These are phyloP conservation scores for Nitzschia sp. DNA, from an alignment of 108 stramenopile species.

Conservation along the genomic window DNA sequence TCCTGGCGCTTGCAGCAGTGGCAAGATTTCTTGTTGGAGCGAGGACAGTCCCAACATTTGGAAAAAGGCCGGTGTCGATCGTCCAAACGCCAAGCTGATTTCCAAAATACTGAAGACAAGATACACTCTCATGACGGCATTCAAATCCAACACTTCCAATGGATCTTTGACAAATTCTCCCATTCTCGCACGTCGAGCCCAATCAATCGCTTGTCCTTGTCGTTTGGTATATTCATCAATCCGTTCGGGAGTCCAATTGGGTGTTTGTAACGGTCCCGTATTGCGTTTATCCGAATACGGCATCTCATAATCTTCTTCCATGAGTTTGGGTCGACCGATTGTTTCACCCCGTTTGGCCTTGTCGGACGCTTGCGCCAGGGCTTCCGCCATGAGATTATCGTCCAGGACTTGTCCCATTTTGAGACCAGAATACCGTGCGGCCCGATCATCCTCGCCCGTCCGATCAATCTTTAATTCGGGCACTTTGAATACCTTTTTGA, in stretches of 20 bases:
- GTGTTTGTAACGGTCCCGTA: conserved; percentile 64
- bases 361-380: conserved; percentile 48
- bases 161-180: conserved; percentile 77
- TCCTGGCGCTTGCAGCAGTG: conserved; percentile 47
- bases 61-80: conserved; percentile 55
- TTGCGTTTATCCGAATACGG: conserved; percentile 83
- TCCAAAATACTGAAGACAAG: conserved; percentile 45
- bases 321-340: conserved; percentile 52
- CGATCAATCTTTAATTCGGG: conserved; percentile 77
- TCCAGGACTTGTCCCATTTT: conserved; percentile 73
- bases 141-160: conserved; percentile 53
- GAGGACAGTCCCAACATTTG: conserved; percentile 5
- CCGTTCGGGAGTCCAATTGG: conserved; percentile 76
- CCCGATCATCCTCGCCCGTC: conserved; percentile 64
- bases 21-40: background rate
- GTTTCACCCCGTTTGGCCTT: conserved; percentile 59
- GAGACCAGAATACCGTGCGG: conserved; percentile 74
- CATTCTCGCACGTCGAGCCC: conserved; percentile 67
- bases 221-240: conserved; percentile 71
- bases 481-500: conserved; percentile 34
- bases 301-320: conserved; percentile 66
- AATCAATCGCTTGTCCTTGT: conserved; percentile 59
- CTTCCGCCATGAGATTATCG: conserved; percentile 72
- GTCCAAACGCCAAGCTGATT: conserved; percentile 66
- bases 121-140: conserved; percentile 49